phyloP scores from a whole-genome alignment of 73 alveolate genomes.

The Paramecium biaurelia region DNA sequence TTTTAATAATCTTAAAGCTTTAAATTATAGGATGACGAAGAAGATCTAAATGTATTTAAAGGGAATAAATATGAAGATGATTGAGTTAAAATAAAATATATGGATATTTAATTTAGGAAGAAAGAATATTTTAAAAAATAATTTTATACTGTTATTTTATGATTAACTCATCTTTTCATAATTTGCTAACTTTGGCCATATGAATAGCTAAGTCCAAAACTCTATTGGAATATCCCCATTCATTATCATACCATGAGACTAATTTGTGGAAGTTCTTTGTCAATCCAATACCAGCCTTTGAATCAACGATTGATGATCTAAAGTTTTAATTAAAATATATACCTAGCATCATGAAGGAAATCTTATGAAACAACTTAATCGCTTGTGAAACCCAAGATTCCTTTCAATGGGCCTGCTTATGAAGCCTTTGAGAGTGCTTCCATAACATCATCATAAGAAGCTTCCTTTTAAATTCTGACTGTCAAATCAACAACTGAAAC shows the following conservation, averaged over 20 bases:
- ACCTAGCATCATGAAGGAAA: conserved; percentile 77
- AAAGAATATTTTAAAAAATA: background rate
- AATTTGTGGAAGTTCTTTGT: conserved; percentile 86
- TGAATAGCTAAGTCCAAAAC: conserved; percentile 91
- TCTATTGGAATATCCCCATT: conserved; percentile 98
- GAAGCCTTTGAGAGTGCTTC: conserved; percentile 89
- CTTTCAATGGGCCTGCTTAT: conserved; percentile 86
- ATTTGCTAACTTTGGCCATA: conserved; percentile 82
- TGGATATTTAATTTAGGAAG: background rate
- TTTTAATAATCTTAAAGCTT: background rate
- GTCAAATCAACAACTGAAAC: conserved; percentile 98
- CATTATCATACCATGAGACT: conserved; percentile 95
- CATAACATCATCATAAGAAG: conserved; percentile 89
- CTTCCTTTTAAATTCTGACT: conserved; percentile 83
- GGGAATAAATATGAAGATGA: conserved; percentile 16
- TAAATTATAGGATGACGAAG: background rate
- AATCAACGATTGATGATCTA: conserved; percentile 90
- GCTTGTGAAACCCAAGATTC: conserved; percentile 92
- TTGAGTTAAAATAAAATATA: background rate
- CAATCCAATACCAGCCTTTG: conserved; percentile 93
- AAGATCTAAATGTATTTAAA: background rate
- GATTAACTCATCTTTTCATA: background rate
- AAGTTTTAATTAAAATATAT: background rate
- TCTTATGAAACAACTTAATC: conserved; percentile 94
- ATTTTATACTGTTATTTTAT: background rate